Base-by-base conservation (phyloP, 2,329 filamentous ascomycete genomes). In the Cladosporium sp. region DNA sequence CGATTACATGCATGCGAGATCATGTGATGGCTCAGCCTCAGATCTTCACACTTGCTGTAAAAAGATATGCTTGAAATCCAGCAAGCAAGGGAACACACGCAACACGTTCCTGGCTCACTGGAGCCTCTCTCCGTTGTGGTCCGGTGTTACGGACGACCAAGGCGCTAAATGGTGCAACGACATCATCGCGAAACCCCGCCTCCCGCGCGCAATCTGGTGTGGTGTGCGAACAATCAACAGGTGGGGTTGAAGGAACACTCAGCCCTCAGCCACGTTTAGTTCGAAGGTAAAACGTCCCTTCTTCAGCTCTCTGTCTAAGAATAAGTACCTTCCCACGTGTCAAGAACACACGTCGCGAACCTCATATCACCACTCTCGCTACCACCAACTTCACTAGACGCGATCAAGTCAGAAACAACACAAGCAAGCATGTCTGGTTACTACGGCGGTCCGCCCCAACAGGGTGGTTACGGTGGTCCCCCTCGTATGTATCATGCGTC, bases 371-470 rank as follows among this genome's bases (percentile, higher is more conserved):
- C 16, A 12, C 28, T 12, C 52, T 8, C 29, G 29, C 5, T 11
- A 55, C 18, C 37, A 55, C n/a, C 52, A 55, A 55, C n/a, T n/a
- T 33, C 18, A 55, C 52, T 33, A 7, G 3, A 5, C 18, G 4
- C 28, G 18, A 55, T 12, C 26, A 53, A 33, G 18, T 21, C 31
- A 31, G 37, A 16, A 35, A 33, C 29, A 8, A 37, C 29, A 59
- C 23, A 46, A n/a, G 16, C 12, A 50, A 65, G 60, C 50, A 67
- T 68, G 66, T 66, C 66, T n/a, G 57, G 58, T 26, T 69, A 69
- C 62, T 66, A 68, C 58, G 60, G 64, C 40, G 57, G 62, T 62
- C 66, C 66, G 18, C 62, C 65, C 5, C 62, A 62, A 35, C 65
- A 33, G 29, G 66, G 64, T 26, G 62, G 58, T 35, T 53, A 53